A percentile compares a stretch with the other conserved stretches of the same genome.
These are phyloP conservation scores for Thielaviopsis punctulata DNA, from an alignment of 2,329 filamentous ascomycete species.

Conservation along the genomic window DNA sequence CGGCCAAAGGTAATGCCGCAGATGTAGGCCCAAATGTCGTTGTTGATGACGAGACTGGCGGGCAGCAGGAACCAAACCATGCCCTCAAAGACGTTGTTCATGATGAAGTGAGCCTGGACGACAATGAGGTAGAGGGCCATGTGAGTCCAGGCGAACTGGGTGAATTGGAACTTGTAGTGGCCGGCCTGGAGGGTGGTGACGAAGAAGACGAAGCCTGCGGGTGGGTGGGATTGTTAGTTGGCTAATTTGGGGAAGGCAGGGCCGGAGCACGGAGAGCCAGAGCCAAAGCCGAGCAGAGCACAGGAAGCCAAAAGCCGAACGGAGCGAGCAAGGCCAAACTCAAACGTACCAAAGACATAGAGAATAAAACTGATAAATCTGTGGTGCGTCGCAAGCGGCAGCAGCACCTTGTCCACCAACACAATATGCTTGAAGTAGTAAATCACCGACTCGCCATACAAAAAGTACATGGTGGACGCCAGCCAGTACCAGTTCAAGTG, in stretches of 20 bases:
- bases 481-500: conserved; percentile 98
- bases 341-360: conserved; percentile 71
- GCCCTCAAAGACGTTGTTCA: conserved; percentile 99
- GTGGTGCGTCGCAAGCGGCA: conserved; percentile 91
- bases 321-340: not conserved
- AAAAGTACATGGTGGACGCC: conserved; percentile 97
- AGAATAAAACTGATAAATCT: conserved; percentile 97
- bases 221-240: conserved; percentile 16
- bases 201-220: conserved; percentile 86
- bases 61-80: conserved; percentile 99
- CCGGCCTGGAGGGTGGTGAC: conserved; percentile 87
- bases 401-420: conserved; percentile 77
- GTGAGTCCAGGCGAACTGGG: conserved; percentile 97
- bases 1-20: conserved; percentile 94
- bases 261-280: not conserved
- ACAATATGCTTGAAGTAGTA: conserved; percentile 99
- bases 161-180: conserved; percentile 97
- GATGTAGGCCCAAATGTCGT: conserved; percentile 96
- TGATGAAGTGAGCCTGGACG: conserved; percentile 95
- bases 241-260: conserved; percentile 13
- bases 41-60: conserved; percentile 86
- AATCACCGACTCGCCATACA: conserved; percentile 96
- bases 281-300: too few species aligned
- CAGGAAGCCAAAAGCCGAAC: not conserved
- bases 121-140: conserved; percentile 98